A percentile compares a stretch with the other conserved stretches of the same genome.
These are phyloP conservation scores for Dioscorea cayenensis DNA, from an alignment of 116 monocot species.

Conservation along the genomic window DNA sequence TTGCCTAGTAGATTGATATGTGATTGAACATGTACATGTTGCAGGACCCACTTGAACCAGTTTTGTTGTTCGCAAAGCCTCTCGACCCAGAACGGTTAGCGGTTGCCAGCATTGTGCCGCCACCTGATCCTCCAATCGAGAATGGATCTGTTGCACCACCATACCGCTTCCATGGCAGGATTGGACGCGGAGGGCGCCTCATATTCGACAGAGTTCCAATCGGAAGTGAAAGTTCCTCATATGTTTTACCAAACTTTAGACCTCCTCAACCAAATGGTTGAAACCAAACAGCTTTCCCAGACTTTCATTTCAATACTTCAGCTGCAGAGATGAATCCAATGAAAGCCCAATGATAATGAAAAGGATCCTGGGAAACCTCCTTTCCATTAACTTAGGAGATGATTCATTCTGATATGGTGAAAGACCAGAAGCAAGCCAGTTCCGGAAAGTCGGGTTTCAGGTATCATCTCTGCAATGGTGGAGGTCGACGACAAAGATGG, in stretches of 20 bases:
- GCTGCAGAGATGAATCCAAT: not conserved
- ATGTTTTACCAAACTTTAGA: constrained; percentile 7
- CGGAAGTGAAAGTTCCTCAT: constrained; percentile 11
- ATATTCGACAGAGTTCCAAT: constrained; percentile 69
- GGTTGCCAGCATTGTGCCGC: constrained; percentile 54
- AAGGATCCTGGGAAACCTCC: not conserved
- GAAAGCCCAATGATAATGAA: not conserved
- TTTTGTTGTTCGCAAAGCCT: constrained; percentile 71
- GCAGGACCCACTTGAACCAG: constrained; percentile 70
- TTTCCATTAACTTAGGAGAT: not conserved
- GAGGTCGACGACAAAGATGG: not conserved
- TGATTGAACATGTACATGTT: not conserved
- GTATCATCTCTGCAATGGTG: too few species aligned
- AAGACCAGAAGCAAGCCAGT: too few species aligned
- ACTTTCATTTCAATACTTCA: not conserved
- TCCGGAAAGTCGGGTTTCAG: too few species aligned
- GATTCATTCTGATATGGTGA: not conserved
- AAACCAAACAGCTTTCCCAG: not conserved
- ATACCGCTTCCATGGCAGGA: constrained; percentile 65
- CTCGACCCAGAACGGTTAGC: constrained; percentile 56
- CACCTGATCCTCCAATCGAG: constrained; percentile 58
- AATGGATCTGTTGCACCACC: constrained; percentile 49
- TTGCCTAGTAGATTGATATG: not conserved
- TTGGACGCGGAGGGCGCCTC: constrained; percentile 91
- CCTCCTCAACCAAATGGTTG: constrained; percentile 42